Evolutionary conservation across 768 basidiomycete genomes (phyloP), one percentile per base, ranked within the genome.

Genomic region (Lactarius deliciosus): DNA sequence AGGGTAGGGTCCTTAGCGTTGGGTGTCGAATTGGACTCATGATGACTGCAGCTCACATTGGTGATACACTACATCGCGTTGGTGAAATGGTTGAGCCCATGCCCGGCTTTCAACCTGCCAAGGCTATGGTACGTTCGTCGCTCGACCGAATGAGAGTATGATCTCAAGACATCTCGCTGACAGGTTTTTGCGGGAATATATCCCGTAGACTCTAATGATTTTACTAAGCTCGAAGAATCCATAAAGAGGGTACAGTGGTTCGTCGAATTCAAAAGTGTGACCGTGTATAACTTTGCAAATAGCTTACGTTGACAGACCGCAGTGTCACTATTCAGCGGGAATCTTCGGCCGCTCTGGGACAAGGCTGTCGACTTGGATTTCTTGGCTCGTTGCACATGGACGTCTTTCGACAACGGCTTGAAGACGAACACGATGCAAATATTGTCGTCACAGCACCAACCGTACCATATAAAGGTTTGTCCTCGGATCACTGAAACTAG

Each of bases 321-420:
- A 91, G 90, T 75, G 94, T 99, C 11, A 90, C 92, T 20, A 82
- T 96, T 10, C 92, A 94, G 73, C 84, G 93, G 57, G 97, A 98
- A 76, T 91, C 92, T 0, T 98, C 96, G 0, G 86, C 91, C 6
- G 97, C 97, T 11, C 82, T 99, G 11, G 96, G 96, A 1, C 96
- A 97, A 78, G 97, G 97, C 9, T 94, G 89, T 74, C 85, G 97
- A 54, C 84, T 99, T 7, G 97, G 97, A 0, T 99, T 98, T 76
- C 82, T 98, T 11, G 97, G 97, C 1, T 93, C 94, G 6, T 78
- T 99, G 65, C 97, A 99, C 74, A 95, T 98, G 92, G 92, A 96
- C 72, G 91, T 96, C 45, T 94, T 94, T 77, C 89, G 95, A 25
- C 97, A 99, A 75, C 85, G 97, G 16, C 80, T 99, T 4, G 97